These are phyloP conservation scores for Chaetomium strumarium DNA, from an alignment of 2,329 filamentous ascomycete species.

Conservation along the genomic window DNA sequence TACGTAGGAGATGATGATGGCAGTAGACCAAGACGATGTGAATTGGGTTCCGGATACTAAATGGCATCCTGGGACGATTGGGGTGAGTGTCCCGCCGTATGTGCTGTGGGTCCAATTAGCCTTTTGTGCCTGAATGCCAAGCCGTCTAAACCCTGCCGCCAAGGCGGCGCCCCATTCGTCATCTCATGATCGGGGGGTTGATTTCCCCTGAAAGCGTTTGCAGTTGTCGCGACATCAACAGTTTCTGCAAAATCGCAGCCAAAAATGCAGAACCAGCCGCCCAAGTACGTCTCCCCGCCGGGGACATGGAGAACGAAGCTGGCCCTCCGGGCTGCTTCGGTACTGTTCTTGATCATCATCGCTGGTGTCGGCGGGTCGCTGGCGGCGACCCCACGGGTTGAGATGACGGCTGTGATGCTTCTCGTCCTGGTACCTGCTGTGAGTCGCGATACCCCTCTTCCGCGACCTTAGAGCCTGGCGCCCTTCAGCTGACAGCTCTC, in stretches of 20 bases:
- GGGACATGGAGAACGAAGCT: conserved; percentile 12
- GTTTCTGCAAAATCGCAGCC: not conserved
- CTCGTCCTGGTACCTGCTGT: not conserved
- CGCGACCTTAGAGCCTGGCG: not conserved
- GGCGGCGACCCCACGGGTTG: not conserved
- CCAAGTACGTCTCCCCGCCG: conserved; percentile 14
- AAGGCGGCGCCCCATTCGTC: too few relatives aligned
- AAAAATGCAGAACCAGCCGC: conserved; percentile 4
- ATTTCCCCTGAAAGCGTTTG: too few relatives aligned
- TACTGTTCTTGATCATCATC: not conserved
- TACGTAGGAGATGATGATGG: too few relatives aligned
- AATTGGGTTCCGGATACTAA: too few relatives aligned
- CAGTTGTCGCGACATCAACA: too few relatives aligned
- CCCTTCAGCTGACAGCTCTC: not conserved
- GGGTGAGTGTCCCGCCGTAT: too few relatives aligned
- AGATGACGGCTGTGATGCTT: not conserved
- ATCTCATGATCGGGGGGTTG: too few relatives aligned
- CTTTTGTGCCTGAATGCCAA: too few relatives aligned
- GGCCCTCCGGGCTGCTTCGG: not conserved
- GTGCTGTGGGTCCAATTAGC: too few relatives aligned
- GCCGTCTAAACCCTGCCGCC: not conserved
- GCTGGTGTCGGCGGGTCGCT: conserved; percentile 1
- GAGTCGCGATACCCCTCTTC: not conserved
- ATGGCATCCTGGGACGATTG: too few relatives aligned
- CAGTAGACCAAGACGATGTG: too few relatives aligned